Evolutionary conservation across 805 yeast genomes (phyloP), one percentile per base, ranked within the genome.

Genomic region (Brettanomyces nanus): DNA sequence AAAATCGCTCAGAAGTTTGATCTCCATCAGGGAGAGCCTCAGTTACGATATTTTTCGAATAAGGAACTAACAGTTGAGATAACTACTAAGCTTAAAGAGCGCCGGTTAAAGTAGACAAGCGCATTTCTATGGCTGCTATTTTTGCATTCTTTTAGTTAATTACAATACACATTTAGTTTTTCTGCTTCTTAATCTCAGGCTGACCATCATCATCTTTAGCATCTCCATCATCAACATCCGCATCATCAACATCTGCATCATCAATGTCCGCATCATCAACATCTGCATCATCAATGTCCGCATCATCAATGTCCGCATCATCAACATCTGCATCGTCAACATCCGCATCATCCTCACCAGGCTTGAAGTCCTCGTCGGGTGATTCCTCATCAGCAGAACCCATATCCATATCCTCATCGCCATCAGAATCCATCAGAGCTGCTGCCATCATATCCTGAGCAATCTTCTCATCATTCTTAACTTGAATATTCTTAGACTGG

Each of bases 381-480:
- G 83, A 76, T 51, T 84, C 95, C 36, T 77, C 95, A 40, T 78
- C 95, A 3, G 90, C 95, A 45, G 92, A 82, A 5, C 80, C 76
- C 69, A 74, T 65, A 44, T 68, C 76, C 33, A 62, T 68, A 49
- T 69, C 85, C 13, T 43, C 80, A 40, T 71, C 85, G 34, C 66
- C 78, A 22, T 58, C 77, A 11, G 67, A 72, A 36, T 66, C 77
- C 30, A 75, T 84, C 55, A 86, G 68, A 5, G 85, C 95, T 42
- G 79, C 78, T 31, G 81, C 83, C 54, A 87, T 64, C 67, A 84
- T 71, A 35, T 79, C 79, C 61, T 87, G 86, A 30, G 90, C 95
- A 39, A 86, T 83, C 49, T 79, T 85, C 45, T 87, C 89, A 53
- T 90, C 97, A 56, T 89, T 89, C 65, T 80, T 82, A 36, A 90